A percentile compares a stretch with the other conserved stretches of the same genome.
Conservation (phyloP, 1,139 yeast species). For the Protomyces arabidopsidicola region DNA sequence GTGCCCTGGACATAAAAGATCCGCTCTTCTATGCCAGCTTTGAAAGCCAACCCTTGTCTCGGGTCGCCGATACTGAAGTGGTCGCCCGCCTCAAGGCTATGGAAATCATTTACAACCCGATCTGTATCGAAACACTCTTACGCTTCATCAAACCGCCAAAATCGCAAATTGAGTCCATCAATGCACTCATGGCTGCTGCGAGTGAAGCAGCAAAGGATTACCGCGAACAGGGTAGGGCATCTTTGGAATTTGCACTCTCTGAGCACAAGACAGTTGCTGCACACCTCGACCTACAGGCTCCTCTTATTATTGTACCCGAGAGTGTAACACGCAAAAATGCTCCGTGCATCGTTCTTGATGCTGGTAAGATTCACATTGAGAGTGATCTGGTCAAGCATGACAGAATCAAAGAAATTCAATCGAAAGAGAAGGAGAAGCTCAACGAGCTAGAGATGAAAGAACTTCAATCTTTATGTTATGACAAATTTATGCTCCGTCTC, state of each 20-base stretch:
- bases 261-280: constrained; percentile 88
- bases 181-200: constrained; percentile 90
- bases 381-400: constrained; percentile 76
- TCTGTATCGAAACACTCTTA: constrained; percentile 68
- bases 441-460: constrained; percentile 67
- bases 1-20: constrained; percentile 37
- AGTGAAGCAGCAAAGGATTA: constrained; percentile 91
- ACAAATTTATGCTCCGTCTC: constrained; percentile 68
- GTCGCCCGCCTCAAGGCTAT: constrained; percentile 74
- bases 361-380: constrained; percentile 83
- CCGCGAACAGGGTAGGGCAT: constrained; percentile 83
- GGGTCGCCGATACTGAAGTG: constrained; percentile 71
- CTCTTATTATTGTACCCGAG: constrained; percentile 80
- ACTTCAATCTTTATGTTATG: constrained; percentile 79
- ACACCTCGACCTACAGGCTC: constrained; percentile 86
- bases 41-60: constrained; percentile 82
- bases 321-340: constrained; percentile 75
- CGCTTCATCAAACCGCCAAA: constrained; percentile 82
- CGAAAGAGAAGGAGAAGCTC: constrained; percentile 59
- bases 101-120: constrained; percentile 82
- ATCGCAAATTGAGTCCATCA: constrained; percentile 79
- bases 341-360: constrained; percentile 88
- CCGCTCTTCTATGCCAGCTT: constrained; percentile 80
- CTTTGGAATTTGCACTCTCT: constrained; percentile 85
- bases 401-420: constrained; percentile 64